Base-by-base conservation (phyloP, 2,329 filamentous ascomycete genomes). In the Exophiala alcalophila region DNA sequence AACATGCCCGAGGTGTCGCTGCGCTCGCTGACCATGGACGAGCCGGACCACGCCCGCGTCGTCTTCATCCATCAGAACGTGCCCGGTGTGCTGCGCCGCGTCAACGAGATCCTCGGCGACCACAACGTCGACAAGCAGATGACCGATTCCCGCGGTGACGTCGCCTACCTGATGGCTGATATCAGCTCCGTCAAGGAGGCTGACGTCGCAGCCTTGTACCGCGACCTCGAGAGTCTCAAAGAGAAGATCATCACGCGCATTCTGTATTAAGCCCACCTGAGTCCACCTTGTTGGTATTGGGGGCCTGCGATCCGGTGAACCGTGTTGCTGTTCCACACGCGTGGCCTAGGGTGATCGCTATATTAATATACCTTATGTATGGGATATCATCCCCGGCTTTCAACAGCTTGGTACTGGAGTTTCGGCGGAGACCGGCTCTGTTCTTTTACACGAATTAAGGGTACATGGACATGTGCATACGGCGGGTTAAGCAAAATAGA, bases 71-170 rank as follows among this genome's bases (percentile, higher is more conserved):
- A 98, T 71, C 85, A 84, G 67, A 98, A 98, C 69, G 81, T 97
- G 15, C 92, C 92, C 33, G 92, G 92, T 74, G 92, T 98, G 51
- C 74, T 98, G 65, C 80, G 89, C 61, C 87, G 84, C 83, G 92
- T 98, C 55, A 98, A 98, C 73, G 86, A 92, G 60, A 88, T 97
- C 50, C 77, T 98, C 33, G 86, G 85, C 29, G 83, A 94, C 60
- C 90, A 98, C 73, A 98, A 98, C 65, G 90, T 98, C 57, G 91
- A 96, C 71, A 97, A 97, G 76, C 92, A 98, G 70, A 97, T 94
- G 73, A 92, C 87, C 36, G 92, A 97, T 65, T 94, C 86, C 68
- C 84, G 84, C 71, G 91, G 89, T 56, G 91, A 97, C 63, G 77
- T 92, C 54, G 92, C 92, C 14, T 98, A 98, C 64, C 74, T 98